Evolutionary conservation across 1,139 yeast species (phyloP).

Genomic region (Protomyces arabidopsidicola): DNA sequence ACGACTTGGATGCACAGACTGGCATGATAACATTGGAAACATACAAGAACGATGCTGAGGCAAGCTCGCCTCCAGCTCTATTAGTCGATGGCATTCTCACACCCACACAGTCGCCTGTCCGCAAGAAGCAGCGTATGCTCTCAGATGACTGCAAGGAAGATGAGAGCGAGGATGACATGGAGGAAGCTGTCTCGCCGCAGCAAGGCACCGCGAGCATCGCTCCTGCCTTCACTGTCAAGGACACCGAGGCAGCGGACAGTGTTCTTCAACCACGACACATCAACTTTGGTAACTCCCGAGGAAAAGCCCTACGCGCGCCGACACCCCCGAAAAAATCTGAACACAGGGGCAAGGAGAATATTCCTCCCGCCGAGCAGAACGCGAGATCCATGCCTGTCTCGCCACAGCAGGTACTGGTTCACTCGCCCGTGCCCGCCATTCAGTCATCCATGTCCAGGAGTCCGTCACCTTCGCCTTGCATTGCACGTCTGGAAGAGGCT

Average conservation of each 20-base stretch:
- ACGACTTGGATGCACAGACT: not conserved
- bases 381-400: not conserved
- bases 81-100: not conserved
- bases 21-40: not conserved
- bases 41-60: not conserved
- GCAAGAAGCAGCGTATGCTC: not conserved
- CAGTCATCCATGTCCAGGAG: not conserved
- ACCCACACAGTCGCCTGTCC: not conserved
- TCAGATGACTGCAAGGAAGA: not conserved
- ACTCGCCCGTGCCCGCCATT: not conserved
- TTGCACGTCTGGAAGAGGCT: not conserved
- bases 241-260: not conserved
- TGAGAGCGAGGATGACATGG: not conserved
- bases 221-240: not conserved
- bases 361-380: not conserved
- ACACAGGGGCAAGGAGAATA: slow-evolving; percentile 10
- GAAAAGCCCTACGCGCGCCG: not conserved
- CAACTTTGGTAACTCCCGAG: not conserved
- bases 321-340: not conserved
- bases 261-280: slow-evolving; percentile 7
- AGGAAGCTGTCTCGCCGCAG: not conserved
- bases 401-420: not conserved
- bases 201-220: not conserved
- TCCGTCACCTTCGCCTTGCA: not conserved
- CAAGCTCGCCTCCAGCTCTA: not conserved